Conservation (phyloP, 2,329 filamentous ascomycete species). For the Claviceps purpurea region DNA sequence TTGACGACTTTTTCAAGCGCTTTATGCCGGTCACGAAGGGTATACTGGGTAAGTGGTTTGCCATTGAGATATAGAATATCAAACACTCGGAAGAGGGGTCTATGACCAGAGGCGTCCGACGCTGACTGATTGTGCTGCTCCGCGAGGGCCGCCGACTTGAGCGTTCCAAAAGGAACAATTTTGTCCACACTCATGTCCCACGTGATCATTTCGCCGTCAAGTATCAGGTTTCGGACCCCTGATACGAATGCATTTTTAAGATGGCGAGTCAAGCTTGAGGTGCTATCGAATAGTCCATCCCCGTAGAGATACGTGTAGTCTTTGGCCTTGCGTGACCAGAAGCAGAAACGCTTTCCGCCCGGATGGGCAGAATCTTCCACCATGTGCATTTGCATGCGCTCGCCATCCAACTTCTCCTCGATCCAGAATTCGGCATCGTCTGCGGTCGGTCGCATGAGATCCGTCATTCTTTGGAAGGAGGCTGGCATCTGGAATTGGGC, state of each 20-base stretch:
- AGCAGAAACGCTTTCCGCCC: constrained; percentile 64
- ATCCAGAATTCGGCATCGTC: constrained; percentile 82
- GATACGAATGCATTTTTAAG: constrained; percentile 63
- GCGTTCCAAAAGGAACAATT: constrained; percentile 77
- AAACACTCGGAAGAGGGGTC: constrained; percentile 75
- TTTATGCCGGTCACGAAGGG: constrained; percentile 63
- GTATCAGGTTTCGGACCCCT: constrained; percentile 71
- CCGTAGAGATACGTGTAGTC: constrained; percentile 95
- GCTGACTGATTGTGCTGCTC: constrained; percentile 54
- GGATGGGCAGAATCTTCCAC: constrained; percentile 50
- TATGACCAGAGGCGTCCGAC: constrained; percentile 31
- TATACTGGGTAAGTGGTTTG: constrained; percentile 65
- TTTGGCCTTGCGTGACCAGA: constrained; percentile 94
- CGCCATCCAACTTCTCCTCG: constrained; percentile 93
- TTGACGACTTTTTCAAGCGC: constrained; percentile 62
- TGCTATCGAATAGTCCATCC: constrained; percentile 56
- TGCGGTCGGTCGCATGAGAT: constrained; percentile 48
- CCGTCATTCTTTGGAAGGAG: constrained; percentile 64
- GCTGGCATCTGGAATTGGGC: constrained; percentile 81
- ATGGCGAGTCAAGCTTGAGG: constrained; percentile 67
- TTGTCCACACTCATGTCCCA: constrained; percentile 83
- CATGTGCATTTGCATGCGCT: constrained; percentile 96
- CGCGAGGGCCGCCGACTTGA: constrained; percentile 79
- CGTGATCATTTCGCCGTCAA: constrained; percentile 97
- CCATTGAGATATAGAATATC: constrained; percentile 87